Base-by-base conservation (phyloP, 1,284 basidiomycete genomes). In the Uromyces viciae-fabae region DNA sequence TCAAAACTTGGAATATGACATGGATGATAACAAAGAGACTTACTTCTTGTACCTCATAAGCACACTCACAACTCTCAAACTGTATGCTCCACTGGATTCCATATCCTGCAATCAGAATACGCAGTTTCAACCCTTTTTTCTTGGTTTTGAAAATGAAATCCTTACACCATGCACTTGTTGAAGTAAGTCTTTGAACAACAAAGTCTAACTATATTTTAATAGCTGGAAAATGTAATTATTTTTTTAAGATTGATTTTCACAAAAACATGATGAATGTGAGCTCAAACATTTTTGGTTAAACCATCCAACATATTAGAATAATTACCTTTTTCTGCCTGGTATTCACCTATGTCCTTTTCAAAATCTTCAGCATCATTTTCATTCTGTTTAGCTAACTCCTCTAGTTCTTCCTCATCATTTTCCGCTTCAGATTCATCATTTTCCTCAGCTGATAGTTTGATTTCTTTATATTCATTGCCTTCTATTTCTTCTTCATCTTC, bases 81-180 rank as follows among this genome's bases (percentile, higher is more conserved):
- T 74, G 54, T 22, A 74, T 74, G 31, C 58, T 74, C 72, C 72
- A 74, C 14, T 54, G 49, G 2, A 74, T 74, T 28, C 52, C 52
- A 56, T 56, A 56, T 5, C 52, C 52, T 4, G 52, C 7, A 56
- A 56, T 56, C 7, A 56, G 52, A 49, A 11, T 49, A 28, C 52
- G 52, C 19, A 22, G 52, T 22, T 22, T 22, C 52, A 56, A 56
- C 22, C 19, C 5, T 7, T 56, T 22, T 22, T 56, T 56, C 5
- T 56, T 56, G 52, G 8, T 8, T 22, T 22, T 8, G 19, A 7
- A 28, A 22, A 8, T 56, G 19, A 56, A 56, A 7, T 7, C 52
- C 19, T 7, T 7, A n/a, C 19, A 28, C 19, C 52, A 8, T 56
- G 52, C 52, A 5, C 8, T 22, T 22, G 19, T 8, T 8, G 52